Evolutionary conservation across 148 eudicot genomes (phyloP).

Genomic region (Diospyros lotus): DNA sequence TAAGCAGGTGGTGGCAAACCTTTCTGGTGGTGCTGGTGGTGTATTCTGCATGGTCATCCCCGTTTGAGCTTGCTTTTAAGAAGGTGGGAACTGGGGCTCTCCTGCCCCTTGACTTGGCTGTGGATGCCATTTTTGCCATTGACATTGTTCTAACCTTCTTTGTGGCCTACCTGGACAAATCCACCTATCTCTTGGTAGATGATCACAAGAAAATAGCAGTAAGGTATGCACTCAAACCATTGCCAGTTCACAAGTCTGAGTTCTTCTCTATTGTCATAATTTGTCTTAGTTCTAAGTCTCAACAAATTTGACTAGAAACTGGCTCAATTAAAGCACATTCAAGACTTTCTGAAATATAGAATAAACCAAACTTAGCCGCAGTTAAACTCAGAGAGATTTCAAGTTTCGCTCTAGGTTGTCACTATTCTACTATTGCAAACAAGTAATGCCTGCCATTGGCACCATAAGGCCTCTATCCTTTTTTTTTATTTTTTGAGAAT

Average conservation of each 20-base stretch:
- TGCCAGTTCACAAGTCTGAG: not conserved
- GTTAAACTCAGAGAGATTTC: not conserved
- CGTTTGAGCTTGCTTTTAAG: slow-evolving; percentile 83
- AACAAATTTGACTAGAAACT: too few relatives aligned
- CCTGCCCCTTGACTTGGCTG: slow-evolving; percentile 60
- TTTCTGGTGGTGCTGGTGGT: slow-evolving; percentile 60
- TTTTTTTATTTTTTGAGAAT: too few relatives aligned
- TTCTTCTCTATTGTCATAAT: too few relatives aligned
- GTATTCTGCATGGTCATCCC: slow-evolving; percentile 90
- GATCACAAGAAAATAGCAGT: slow-evolving; percentile 65
- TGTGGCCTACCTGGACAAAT: slow-evolving; percentile 68
- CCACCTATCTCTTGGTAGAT: slow-evolving; percentile 70
- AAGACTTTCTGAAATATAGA: too few relatives aligned
- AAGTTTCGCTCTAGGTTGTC: too few relatives aligned
- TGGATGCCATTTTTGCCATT: slow-evolving; percentile 68
- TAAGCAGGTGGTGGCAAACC: slow-evolving; percentile 80
- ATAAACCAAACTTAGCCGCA: not conserved
- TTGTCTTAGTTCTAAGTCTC: too few relatives aligned
- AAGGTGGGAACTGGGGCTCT: slow-evolving; percentile 39
- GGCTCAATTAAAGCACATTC: too few relatives aligned
- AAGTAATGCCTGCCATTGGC: too few relatives aligned
- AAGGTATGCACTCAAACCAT: slow-evolving; percentile 27
- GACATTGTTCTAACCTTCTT: slow-evolving; percentile 89
- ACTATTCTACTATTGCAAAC: not conserved
- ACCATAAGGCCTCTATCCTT: too few relatives aligned